phyloP scores from a whole-genome alignment of 768 basidiomycete genomes.

The Leucocoprinus sp. region DNA sequence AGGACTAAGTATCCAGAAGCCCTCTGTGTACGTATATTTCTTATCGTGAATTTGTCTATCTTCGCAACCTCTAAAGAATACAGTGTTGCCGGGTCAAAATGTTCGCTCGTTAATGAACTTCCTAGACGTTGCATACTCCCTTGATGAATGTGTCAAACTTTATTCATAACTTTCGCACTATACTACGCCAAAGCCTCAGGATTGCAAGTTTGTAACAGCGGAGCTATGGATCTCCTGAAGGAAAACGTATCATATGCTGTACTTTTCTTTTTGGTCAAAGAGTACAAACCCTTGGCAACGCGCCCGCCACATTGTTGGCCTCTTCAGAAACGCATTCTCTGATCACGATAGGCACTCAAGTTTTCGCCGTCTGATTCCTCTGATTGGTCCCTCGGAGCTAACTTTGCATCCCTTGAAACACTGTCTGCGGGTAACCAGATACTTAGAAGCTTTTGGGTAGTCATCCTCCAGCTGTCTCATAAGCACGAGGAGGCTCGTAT shows the following conservation, averaged over 20 bases:
- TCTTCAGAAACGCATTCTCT: not conserved
- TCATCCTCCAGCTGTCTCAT: not conserved
- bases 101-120: not conserved
- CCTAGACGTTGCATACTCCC: too few species aligned
- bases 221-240: not conserved
- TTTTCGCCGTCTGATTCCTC: not conserved
- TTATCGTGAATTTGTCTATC: conserved; percentile 9
- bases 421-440: not conserved
- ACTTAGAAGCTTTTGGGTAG: not conserved
- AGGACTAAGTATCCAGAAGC: conserved; percentile 26
- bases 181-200: not conserved
- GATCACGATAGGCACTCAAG: not conserved
- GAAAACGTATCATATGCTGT: not conserved
- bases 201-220: not conserved
- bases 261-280: not conserved
- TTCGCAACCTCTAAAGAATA: not conserved
- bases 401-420: not conserved
- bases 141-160: too few species aligned
- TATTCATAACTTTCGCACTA: too few species aligned
- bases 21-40: conserved; percentile 9
- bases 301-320: not conserved
- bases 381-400: not conserved
- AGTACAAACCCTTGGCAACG: not conserved
- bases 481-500: not conserved
- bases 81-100: not conserved